Percentiles rank a stretch among this genome's conserved stretches.
phyloP scores from a whole-genome alignment of 2,329 filamentous ascomycete species.

The Colletotrichum simmondsii region DNA sequence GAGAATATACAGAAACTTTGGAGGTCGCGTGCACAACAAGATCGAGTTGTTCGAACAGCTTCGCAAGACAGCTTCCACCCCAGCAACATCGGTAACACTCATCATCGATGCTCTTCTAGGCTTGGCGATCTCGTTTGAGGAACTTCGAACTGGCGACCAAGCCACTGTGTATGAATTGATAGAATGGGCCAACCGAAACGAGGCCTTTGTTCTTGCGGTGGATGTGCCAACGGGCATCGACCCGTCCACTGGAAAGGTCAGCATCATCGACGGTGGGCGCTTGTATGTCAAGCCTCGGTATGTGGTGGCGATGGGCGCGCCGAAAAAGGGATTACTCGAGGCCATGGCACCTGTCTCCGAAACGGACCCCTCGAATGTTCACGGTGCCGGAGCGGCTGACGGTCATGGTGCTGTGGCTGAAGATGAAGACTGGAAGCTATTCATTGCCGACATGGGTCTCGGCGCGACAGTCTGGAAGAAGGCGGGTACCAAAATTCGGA shows the following conservation, averaged over 20 bases:
- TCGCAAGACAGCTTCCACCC: conserved; percentile 53
- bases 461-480: conserved; percentile 86
- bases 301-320: conserved; percentile 86
- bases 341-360: conserved; percentile 74
- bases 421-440: conserved; percentile 79
- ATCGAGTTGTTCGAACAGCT: conserved; percentile 70
- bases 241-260: conserved; percentile 76
- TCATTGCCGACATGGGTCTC: conserved; percentile 88
- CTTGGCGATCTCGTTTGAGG: conserved; percentile 88
- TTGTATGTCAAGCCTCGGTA: conserved; percentile 85
- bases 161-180: conserved; percentile 89
- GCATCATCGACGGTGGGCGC: conserved; percentile 77
- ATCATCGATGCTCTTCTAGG: conserved; percentile 92
- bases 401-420: conserved; percentile 43
- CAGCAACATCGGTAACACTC: conserved; percentile 71
- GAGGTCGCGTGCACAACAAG: conserved; percentile 76
- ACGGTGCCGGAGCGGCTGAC: conserved; percentile 31
- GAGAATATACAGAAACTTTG: conserved; percentile 84
- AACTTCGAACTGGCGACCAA: conserved; percentile 84
- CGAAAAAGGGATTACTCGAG: conserved; percentile 85
- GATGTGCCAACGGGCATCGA: conserved; percentile 92
- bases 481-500: conserved; percentile 81
- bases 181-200: conserved; percentile 91
- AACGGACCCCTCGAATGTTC: conserved; percentile 3
- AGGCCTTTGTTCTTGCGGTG: conserved; percentile 85